Evolutionary conservation across 495 filamentous ascomycete species (phyloP).

Genomic region (Xylaria nigripes): DNA sequence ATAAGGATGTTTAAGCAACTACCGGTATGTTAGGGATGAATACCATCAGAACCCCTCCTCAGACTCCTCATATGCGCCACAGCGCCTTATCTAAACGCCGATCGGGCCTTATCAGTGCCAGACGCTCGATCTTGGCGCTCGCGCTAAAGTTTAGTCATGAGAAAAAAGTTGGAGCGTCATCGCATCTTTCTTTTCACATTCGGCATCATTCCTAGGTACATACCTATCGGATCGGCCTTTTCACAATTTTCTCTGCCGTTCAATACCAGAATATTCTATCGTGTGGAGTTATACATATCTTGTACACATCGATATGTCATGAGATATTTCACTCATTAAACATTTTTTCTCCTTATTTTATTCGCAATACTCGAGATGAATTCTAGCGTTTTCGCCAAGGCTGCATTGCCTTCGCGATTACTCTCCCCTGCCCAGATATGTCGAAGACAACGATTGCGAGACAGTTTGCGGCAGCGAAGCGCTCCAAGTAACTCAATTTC

Average conservation of each 20-base stretch:
- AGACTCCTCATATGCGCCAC: too few species aligned
- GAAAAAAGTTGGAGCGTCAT: constrained; percentile 32
- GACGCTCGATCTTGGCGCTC: neutral
- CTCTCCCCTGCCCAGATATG: constrained; percentile 42
- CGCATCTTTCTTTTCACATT: constrained; percentile 6
- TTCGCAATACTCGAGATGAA: constrained; percentile 35
- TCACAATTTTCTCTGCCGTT: constrained; percentile 1
- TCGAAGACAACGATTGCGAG: constrained; percentile 34
- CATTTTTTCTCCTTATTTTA: constrained; percentile 1
- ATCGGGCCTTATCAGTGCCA: neutral
- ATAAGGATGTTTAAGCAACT: too few species aligned
- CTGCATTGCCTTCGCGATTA: constrained; percentile 41
- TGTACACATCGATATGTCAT: neutral
- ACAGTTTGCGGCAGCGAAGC: constrained; percentile 23
- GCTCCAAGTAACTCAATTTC: constrained; percentile 24
- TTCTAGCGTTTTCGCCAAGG: constrained; percentile 43
- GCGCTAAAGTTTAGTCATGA: constrained; percentile 3
- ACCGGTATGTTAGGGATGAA: too few species aligned
- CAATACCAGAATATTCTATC: neutral
- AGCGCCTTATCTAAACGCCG: constrained; percentile 9
- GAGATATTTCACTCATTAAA: neutral
- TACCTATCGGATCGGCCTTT: constrained; percentile 1
- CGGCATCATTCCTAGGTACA: constrained; percentile 2
- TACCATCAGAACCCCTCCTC: too few species aligned
- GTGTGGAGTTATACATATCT: neutral